These are phyloP conservation scores for Oehlia diaphana DNA, from an alignment of 192 early-diverging fungal species.

Conservation along the genomic window DNA sequence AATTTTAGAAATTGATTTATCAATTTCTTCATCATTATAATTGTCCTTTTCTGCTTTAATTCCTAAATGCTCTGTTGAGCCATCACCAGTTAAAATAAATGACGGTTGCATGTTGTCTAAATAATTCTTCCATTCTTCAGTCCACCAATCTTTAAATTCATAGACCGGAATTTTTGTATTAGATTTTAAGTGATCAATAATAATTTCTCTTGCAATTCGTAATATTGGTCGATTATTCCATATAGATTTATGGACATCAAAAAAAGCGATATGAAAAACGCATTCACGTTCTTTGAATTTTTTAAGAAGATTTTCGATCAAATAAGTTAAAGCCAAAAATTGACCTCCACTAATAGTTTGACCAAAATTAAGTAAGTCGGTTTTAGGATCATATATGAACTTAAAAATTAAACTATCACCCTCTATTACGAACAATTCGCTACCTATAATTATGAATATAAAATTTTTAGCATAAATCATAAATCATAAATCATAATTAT, in stretches of 20 bases:
- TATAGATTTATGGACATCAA: conserved; percentile 35
- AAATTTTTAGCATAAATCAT: neutral
- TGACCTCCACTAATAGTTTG: conserved; percentile 28
- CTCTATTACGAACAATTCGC: conserved; percentile 43
- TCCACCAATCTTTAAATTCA: conserved; percentile 32
- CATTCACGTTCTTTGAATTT: conserved; percentile 35
- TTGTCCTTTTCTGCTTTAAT: neutral
- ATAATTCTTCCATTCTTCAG: conserved; percentile 26
- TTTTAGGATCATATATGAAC: conserved; percentile 26
- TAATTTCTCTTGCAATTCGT: conserved; percentile 2
- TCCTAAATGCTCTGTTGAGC: conserved; percentile 29
- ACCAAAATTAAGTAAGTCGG: conserved; percentile 16
- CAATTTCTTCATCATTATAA: neutral
- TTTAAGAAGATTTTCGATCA: conserved; percentile 33
- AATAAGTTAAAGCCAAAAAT: conserved; percentile 31
- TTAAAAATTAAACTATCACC: conserved; percentile 38
- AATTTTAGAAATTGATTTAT: neutral
- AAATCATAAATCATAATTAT: neutral
- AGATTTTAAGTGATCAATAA: conserved; percentile 25
- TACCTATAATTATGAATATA: conserved; percentile 3
- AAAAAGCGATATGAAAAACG: conserved; percentile 39
- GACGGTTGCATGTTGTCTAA: conserved; percentile 1
- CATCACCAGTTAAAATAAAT: conserved; percentile 32
- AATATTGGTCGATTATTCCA: conserved; percentile 31
- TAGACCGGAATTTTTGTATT: neutral